phyloP scores from a whole-genome alignment of 257 asterid species.

The Jacaranda mimosifolia region DNA sequence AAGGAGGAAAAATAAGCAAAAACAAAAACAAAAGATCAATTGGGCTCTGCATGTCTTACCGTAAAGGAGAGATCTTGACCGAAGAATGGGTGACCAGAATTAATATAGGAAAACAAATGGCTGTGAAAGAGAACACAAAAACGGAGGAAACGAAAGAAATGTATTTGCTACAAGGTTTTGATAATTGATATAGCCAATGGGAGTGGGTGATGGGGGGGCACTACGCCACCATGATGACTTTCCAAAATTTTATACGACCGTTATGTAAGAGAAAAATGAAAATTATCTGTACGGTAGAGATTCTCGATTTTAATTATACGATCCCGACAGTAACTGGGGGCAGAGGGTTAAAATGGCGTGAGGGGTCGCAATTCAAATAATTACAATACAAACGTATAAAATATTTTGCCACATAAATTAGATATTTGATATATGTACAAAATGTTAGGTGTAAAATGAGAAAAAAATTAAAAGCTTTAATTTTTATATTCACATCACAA shows the following conservation, averaged over 20 bases:
- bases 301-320: neutral
- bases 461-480: too few relatives aligned
- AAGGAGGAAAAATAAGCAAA: too few relatives aligned
- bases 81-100: neutral
- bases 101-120: conserved; percentile 1
- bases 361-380: too few relatives aligned
- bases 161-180: neutral
- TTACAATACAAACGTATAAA: too few relatives aligned
- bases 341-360: too few relatives aligned
- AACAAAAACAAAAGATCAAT: too few relatives aligned
- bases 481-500: too few relatives aligned
- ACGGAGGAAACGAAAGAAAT: conserved; percentile 16
- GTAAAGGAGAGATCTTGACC: conserved; percentile 43
- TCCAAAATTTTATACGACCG: neutral
- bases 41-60: conserved; percentile 30
- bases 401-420: too few relatives aligned
- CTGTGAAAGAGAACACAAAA: neutral
- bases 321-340: too few relatives aligned
- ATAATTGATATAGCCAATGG: conserved; percentile 43
- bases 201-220: neutral
- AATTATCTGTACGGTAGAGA: neutral
- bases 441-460: too few relatives aligned
- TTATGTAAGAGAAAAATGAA: neutral
- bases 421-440: too few relatives aligned
- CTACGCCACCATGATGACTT: neutral